phyloP scores from a whole-genome alignment of 768 basidiomycete species.

The Russula emetica region DNA sequence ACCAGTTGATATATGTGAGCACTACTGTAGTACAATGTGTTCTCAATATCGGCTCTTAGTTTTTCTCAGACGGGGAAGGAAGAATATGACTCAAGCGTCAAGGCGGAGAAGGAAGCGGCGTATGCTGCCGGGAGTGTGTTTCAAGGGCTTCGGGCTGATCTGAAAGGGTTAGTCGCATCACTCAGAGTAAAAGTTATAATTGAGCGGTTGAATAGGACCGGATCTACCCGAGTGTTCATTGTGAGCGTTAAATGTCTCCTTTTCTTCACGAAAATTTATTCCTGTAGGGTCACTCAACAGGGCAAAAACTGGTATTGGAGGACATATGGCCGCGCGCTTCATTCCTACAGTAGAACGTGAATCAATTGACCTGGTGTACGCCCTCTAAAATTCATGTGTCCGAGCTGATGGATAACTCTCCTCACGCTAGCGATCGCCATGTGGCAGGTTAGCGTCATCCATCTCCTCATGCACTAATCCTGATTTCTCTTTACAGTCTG shows the following conservation, averaged over 20 bases:
- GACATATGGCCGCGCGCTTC: constrained; percentile 73
- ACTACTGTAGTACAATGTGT: constrained; percentile 1
- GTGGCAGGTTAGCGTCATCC: constrained; percentile 53
- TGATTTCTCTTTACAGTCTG: constrained; percentile 48
- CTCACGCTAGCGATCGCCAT: constrained; percentile 60
- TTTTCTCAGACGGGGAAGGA: constrained; percentile 66
- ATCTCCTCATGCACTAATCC: not conserved
- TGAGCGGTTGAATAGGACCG: constrained; percentile 42
- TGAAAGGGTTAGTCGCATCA: constrained; percentile 58
- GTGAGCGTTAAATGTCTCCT: constrained; percentile 38
- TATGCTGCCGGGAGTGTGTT: constrained; percentile 75
- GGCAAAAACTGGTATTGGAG: constrained; percentile 79
- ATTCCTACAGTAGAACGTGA: constrained; percentile 97
- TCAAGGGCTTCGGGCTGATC: constrained; percentile 78
- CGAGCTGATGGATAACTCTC: not conserved
- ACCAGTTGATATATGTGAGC: constrained; percentile 81
- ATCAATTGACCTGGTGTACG: constrained; percentile 82
- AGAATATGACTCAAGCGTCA: constrained; percentile 68
- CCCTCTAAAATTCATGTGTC: constrained; percentile 6
- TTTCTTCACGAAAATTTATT: constrained; percentile 13
- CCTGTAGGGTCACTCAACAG: constrained; percentile 77
- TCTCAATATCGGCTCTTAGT: not conserved
- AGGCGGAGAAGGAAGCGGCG: constrained; percentile 58
- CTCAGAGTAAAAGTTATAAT: not conserved
- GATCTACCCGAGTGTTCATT: constrained; percentile 76